Conservation (phyloP, 106 monocot species). For the Allium cepa region DNA sequence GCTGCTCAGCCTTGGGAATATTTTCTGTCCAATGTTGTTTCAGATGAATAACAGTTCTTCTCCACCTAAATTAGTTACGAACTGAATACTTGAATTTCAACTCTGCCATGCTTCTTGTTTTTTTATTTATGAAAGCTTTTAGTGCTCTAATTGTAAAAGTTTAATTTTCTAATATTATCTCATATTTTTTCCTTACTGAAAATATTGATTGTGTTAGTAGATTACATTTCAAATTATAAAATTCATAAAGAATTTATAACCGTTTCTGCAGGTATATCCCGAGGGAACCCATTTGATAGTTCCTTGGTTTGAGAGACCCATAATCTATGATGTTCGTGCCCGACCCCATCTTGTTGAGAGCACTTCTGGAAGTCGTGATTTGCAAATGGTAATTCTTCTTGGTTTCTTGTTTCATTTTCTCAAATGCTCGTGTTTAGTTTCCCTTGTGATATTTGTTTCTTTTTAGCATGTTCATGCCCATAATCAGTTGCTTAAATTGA, state of each 20-base stretch:
- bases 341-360: constrained; percentile 25
- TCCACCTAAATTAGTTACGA: too few relatives aligned
- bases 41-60: not conserved
- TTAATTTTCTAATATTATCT: not conserved
- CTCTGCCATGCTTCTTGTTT: not conserved
- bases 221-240: not conserved
- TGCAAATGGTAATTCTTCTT: constrained; percentile 17
- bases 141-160: not conserved
- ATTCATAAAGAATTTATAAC: not conserved
- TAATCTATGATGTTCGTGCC: constrained; percentile 26
- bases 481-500: too few relatives aligned
- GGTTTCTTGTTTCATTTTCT: too few relatives aligned
- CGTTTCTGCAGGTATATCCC: constrained; percentile 19
- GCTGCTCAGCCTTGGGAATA: too few relatives aligned
- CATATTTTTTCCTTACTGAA: not conserved
- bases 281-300: constrained; percentile 22
- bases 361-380: constrained; percentile 22
- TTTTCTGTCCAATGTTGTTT: too few relatives aligned
- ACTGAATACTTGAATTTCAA: too few relatives aligned
- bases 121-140: not conserved
- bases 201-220: not conserved
- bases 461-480: too few relatives aligned
- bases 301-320: constrained; percentile 29
- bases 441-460: too few relatives aligned
- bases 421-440: too few relatives aligned